Evolutionary conservation across 164 flowering plant genomes (phyloP), one percentile per base, ranked within the genome.

Genomic region (Houttuynia cordata): DNA sequence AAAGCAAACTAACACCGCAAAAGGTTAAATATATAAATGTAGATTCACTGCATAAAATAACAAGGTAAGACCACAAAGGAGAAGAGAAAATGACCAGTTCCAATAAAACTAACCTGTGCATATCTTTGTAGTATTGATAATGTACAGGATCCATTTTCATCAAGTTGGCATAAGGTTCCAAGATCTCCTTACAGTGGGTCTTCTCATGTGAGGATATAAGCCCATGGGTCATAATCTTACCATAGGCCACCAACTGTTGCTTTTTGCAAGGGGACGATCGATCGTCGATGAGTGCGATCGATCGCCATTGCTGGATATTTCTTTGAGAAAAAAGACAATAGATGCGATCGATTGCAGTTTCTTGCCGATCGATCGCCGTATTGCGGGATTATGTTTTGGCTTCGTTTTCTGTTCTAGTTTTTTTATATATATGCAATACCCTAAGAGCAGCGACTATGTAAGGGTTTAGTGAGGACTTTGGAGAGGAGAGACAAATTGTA

Each of bases 91-190:
- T 56, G 59, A 88, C 98, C 91, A 85, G 79, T 62, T 70, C 82
- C 64, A 89, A 50, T 47, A 87, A 69, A 60, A 75, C 79, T 62
- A 79, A 60, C 76, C 96, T 84, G 63, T 68, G 74, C 58, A 79
- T 70, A 61, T 87, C 96, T 77, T 80, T 84, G 81, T 92, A 92
- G 68, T 75, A 83, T 59, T 70, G 71, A 56, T 64, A 69, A 72
- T 89, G 98, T 37, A 80, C 20, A 24, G 89, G 87, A 61, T 92
- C 98, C 73, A 78, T 47, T 67, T 76, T 80, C 80, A 79, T 80
- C 69, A 92, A 74, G 54, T 82, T 88, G 55, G 25, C 52, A 67
- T 73, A 83, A 54, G 89, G 74, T 51, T 76, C 71, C 41, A 89
- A 72, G 73, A 80, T 76, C 78, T 89, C 93, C 69, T 85, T 79